Conservation (phyloP, 441 rosid species). For the Arabidopsis lyrata region DNA sequence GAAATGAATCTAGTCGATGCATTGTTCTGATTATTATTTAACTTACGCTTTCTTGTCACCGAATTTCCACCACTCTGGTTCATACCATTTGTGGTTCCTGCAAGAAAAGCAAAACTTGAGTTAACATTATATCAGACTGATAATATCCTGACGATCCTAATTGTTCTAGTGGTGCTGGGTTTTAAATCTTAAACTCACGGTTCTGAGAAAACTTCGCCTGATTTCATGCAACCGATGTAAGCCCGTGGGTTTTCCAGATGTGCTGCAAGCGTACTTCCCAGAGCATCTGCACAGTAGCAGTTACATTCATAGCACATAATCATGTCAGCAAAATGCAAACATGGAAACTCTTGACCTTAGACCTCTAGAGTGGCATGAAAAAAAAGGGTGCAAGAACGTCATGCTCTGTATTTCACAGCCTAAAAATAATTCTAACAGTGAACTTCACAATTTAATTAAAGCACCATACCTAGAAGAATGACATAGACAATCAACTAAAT, state of each 20-base stretch:
- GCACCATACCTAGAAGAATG: constrained; percentile 11
- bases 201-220: constrained; percentile 94
- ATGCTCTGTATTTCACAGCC: constrained; percentile 6
- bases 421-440: neutral
- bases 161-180: constrained; percentile 7
- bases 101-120: constrained; percentile 33
- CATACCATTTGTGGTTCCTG: constrained; percentile 94
- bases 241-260: constrained; percentile 78
- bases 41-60: constrained; percentile 95
- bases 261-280: constrained; percentile 80
- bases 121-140: constrained; percentile 25
- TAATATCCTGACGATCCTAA: neutral
- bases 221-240: constrained; percentile 98
- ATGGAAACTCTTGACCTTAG: constrained; percentile 16
- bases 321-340: constrained; percentile 22
- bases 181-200: constrained; percentile 61
- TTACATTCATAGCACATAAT: constrained; percentile 4
- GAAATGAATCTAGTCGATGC: neutral
- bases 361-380: constrained; percentile 13
- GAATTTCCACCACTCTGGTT: constrained; percentile 99
- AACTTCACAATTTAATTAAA: constrained; percentile 13
- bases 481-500: neutral
- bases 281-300: constrained; percentile 60
- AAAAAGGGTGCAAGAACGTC: neutral
- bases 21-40: constrained; percentile 2